A percentile compares a stretch with the other conserved stretches of the same genome.
These are phyloP conservation scores for Podila horticola DNA, from an alignment of 192 early-diverging fungal species.

Conservation along the genomic window DNA sequence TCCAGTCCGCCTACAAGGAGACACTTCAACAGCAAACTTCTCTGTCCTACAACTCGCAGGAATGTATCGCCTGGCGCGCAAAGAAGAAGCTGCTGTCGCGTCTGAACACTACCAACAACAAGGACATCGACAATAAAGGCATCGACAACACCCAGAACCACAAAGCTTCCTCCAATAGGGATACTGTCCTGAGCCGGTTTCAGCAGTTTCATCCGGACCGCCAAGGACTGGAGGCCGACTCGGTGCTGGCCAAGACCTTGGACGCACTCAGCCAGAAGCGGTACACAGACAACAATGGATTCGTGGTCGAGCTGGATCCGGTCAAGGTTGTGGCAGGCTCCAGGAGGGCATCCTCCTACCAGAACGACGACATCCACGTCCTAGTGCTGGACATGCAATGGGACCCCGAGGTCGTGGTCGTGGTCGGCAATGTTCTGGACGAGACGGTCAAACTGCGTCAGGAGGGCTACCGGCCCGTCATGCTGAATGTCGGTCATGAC, in stretches of 20 bases:
- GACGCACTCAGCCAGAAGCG: conserved; percentile 23
- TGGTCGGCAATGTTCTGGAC: conserved; percentile 48
- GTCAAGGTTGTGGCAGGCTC: conserved; percentile 41
- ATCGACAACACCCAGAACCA: not conserved
- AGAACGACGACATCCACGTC: conserved; percentile 45
- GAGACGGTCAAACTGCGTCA: conserved; percentile 38
- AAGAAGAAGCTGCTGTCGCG: not conserved
- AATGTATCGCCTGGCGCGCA: conserved; percentile 42
- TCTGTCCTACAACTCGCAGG: conserved; percentile 25
- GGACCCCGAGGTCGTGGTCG: conserved; percentile 46
- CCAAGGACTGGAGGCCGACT: conserved; percentile 13
- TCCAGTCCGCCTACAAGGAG: conserved; percentile 18
- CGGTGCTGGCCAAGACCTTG: conserved; percentile 32
- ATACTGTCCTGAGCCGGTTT: conserved; percentile 22
- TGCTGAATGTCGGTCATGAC: conserved; percentile 43
- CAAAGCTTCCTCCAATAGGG: not conserved
- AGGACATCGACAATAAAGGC: not conserved
- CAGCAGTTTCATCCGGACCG: conserved; percentile 43
- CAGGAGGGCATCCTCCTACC: conserved; percentile 31
- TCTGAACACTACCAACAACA: conserved; percentile 9
- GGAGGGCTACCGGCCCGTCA: conserved; percentile 46
- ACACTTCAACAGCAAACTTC: conserved; percentile 24
- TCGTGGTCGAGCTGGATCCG: conserved; percentile 42
- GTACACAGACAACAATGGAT: conserved; percentile 41
- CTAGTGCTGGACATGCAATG: conserved; percentile 49